Evolutionary conservation across 768 basidiomycete genomes (phyloP).

Genomic region (Gloeostereum incarnatum): DNA sequence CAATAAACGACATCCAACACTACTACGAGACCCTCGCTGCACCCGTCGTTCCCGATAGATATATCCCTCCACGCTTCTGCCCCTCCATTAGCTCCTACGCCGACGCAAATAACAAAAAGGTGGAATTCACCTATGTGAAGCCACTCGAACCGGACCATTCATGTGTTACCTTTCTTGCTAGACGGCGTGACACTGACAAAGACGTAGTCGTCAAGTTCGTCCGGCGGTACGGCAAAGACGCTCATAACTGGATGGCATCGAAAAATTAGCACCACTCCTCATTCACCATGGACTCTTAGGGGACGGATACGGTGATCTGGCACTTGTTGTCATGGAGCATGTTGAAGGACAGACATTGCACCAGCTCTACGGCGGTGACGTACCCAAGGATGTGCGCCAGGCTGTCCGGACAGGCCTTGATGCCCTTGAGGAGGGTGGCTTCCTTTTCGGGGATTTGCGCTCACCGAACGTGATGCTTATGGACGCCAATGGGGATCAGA

Average conservation of each 20-base stretch:
- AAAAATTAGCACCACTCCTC: neutral
- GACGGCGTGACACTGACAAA: conserved; percentile 1
- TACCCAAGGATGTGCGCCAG: neutral
- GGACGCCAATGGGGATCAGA: neutral
- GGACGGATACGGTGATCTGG: neutral
- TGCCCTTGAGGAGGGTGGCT: neutral
- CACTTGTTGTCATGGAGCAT: neutral
- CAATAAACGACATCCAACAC: conserved; percentile 5
- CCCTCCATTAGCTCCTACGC: conserved; percentile 12
- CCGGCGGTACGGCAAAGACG: conserved; percentile 13
- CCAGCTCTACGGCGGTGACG: neutral
- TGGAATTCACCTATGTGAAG: conserved; percentile 12
- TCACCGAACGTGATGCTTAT: conserved; percentile 4
- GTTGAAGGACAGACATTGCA: conserved; percentile 2
- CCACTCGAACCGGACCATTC: conserved; percentile 9
- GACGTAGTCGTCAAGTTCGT: conserved; percentile 24
- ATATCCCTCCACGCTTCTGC: conserved; percentile 12
- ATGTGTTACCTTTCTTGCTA: conserved; percentile 15
- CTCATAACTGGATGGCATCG: conserved; percentile 13
- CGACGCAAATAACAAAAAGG: neutral
- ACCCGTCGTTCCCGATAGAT: neutral
- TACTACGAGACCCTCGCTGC: conserved; percentile 13
- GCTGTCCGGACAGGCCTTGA: neutral
- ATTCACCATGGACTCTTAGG: neutral
- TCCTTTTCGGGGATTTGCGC: conserved; percentile 2